These are phyloP conservation scores for Tetracladium marchalianum DNA, from an alignment of 495 filamentous ascomycete genomes.

Conservation along the genomic window DNA sequence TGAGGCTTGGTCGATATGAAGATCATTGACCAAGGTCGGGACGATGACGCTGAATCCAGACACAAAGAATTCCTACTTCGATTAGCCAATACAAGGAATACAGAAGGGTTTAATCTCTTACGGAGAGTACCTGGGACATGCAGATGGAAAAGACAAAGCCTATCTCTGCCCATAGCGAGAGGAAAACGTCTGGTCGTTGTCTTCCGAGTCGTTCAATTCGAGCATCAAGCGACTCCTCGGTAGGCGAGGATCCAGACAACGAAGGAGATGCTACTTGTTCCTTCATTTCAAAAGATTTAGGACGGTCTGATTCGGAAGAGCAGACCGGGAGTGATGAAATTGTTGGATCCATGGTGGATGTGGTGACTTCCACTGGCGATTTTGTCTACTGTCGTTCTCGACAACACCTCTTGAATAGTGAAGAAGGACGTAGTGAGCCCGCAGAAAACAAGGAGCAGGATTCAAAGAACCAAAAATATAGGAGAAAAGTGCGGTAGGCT, in stretches of 20 bases:
- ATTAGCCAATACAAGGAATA: slow-evolving; percentile 4
- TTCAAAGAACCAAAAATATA: no score
- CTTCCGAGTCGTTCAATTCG: slow-evolving; percentile 60
- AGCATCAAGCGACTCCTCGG: slow-evolving; percentile 21
- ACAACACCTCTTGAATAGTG: no score
- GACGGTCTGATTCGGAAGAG: no score
- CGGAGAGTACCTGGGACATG: slow-evolving; percentile 64
- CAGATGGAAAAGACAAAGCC: slow-evolving; percentile 64
- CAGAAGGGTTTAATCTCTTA: slow-evolving; percentile 22
- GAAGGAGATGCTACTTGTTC: no score
- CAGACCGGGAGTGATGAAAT: no score
- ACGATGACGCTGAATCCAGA: slow-evolving; percentile 80
- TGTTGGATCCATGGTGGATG: no score
- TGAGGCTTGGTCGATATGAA: slow-evolving; percentile 53
- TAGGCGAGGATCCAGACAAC: neutral
- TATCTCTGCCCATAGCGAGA: slow-evolving; percentile 48
- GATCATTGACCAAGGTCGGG: slow-evolving; percentile 51
- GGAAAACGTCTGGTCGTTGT: slow-evolving; percentile 58
- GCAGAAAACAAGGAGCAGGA: no score
- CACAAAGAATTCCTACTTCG: slow-evolving; percentile 62
- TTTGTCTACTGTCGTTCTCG: no score
- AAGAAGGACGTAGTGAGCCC: no score
- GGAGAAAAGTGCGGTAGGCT: no score
- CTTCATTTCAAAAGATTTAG: no score
- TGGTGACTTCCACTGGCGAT: no score